Evolutionary conservation across 768 basidiomycete species (phyloP).

Genomic region (Leucosporidium scottii): DNA sequence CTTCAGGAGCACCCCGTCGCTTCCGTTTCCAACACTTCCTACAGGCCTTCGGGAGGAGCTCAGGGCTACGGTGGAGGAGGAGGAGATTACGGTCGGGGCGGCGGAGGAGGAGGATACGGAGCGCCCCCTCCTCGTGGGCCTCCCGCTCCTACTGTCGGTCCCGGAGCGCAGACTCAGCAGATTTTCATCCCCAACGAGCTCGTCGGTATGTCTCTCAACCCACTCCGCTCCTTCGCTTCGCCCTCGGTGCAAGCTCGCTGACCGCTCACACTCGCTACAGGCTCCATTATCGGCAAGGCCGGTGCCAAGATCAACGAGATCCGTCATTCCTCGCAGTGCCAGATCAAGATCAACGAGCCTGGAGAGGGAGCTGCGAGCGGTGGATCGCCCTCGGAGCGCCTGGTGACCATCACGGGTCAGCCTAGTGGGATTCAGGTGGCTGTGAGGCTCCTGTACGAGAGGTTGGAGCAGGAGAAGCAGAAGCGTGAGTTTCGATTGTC

Average conservation of each 20-base stretch:
- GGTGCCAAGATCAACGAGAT: constrained; percentile 99
- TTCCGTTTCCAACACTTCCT: constrained; percentile 43
- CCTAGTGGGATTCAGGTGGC: constrained; percentile 94
- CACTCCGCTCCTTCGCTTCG: not conserved
- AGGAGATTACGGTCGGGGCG: not conserved
- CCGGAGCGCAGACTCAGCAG: constrained; percentile 78
- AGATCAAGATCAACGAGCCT: constrained; percentile 98
- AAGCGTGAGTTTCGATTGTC: constrained; percentile 14
- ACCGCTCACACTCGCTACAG: not conserved
- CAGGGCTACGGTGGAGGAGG: constrained; percentile 5
- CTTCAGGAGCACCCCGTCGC: constrained; percentile 65
- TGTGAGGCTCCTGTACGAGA: constrained; percentile 61
- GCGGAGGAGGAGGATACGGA: constrained; percentile 3
- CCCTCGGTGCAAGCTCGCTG: not conserved
- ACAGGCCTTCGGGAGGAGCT: constrained; percentile 14
- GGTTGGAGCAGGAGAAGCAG: constrained; percentile 32
- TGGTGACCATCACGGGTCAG: constrained; percentile 96
- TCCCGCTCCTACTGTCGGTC: constrained; percentile 36
- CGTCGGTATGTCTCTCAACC: constrained; percentile 50
- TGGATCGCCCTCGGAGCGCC: constrained; percentile 40
- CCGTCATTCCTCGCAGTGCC: constrained; percentile 84
- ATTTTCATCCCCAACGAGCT: constrained; percentile 97
- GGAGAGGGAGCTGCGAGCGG: constrained; percentile 51
- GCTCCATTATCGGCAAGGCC: constrained; percentile 95
- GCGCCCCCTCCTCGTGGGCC: not conserved